Conservation (phyloP, 2,329 filamentous ascomycete species). For the Aspergillus pseudotamarii region DNA sequence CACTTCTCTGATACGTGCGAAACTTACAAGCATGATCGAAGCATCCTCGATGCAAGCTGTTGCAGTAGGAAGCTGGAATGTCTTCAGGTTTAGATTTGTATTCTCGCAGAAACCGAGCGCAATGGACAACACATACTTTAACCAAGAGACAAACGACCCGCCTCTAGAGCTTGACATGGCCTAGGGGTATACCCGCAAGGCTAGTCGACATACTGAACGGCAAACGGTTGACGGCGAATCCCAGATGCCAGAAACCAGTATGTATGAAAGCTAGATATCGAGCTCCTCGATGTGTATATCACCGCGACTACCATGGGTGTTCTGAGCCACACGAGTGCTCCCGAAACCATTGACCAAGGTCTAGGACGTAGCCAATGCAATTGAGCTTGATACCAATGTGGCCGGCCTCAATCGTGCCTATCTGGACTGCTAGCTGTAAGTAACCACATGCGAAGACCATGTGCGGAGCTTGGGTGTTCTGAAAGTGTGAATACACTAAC, state of each 20-base stretch:
- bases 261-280: neutral
- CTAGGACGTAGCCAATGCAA: neutral
- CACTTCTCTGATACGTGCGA: neutral
- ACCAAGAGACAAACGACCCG: neutral
- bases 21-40: neutral
- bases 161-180: neutral
- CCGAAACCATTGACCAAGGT: neutral
- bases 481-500: neutral
- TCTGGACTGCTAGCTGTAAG: neutral
- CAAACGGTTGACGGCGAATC: neutral
- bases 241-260: neutral
- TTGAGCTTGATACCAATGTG: neutral
- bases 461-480: neutral
- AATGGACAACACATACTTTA: neutral
- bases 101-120: neutral
- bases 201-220: neutral
- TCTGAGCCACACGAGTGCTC: neutral
- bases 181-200: neutral
- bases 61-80: neutral
- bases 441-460: neutral
- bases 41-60: neutral
- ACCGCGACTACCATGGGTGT: neutral
- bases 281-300: neutral
- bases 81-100: neutral
- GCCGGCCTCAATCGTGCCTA: neutral